phyloP scores from a whole-genome alignment of 805 yeast genomes.

The Starmerella bombi region DNA sequence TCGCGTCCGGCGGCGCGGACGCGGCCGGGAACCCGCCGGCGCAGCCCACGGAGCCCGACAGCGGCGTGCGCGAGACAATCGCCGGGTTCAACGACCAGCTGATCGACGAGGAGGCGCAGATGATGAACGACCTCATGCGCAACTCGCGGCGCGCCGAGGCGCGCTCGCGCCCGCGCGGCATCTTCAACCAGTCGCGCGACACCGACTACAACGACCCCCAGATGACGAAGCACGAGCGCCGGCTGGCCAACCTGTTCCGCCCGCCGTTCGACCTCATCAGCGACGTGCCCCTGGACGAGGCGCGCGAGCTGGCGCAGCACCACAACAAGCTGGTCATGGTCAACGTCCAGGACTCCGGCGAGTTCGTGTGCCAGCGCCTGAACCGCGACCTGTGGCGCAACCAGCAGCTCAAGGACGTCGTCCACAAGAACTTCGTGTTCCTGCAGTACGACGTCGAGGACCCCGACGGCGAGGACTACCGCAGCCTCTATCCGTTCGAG shows the following conservation, averaged over 20 bases:
- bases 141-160: constrained; percentile 16
- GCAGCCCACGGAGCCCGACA: constrained; percentile 33
- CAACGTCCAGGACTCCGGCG: constrained; percentile 74
- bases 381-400: constrained; percentile 92
- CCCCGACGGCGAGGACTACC: constrained; percentile 55
- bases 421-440: constrained; percentile 61
- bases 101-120: constrained; percentile 35
- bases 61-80: constrained; percentile 61
- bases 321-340: constrained; percentile 70
- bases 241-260: constrained; percentile 70
- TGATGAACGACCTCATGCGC: constrained; percentile 18
- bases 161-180: constrained; percentile 24
- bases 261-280: constrained; percentile 90
- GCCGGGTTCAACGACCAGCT: constrained; percentile 67
- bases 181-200: constrained; percentile 41
- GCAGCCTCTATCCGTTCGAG: constrained; percentile 57
- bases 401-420: constrained; percentile 44
- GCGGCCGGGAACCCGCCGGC: constrained; percentile 19
- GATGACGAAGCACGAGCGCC: constrained; percentile 30
- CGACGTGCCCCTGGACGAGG: constrained; percentile 54
- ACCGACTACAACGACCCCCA: constrained; percentile 9
- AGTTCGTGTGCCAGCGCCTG: constrained; percentile 76
- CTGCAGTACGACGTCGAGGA: constrained; percentile 76
- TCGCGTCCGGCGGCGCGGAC: constrained; percentile 41
- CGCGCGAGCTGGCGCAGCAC: constrained; percentile 51